Percentiles rank a stretch among this genome's conserved stretches.
phyloP scores from a whole-genome alignment of 2,329 filamentous ascomycete genomes.

The Alternaria consortialis region DNA sequence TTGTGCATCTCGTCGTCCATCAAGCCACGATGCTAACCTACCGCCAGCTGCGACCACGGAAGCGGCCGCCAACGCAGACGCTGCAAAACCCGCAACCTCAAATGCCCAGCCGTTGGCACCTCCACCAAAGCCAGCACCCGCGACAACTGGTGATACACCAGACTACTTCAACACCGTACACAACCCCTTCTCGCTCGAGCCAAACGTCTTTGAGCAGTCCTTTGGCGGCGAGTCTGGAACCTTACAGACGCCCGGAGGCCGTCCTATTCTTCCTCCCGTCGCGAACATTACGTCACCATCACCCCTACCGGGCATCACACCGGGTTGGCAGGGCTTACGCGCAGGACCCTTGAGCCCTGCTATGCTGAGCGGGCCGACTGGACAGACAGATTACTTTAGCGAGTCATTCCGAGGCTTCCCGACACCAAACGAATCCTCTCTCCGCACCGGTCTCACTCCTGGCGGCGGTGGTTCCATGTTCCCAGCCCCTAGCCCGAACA shows the following conservation, averaged over 20 bases:
- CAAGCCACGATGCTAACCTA: constrained; percentile 28
- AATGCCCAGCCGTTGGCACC: constrained; percentile 61
- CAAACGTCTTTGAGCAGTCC: constrained; percentile 96
- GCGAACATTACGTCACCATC: constrained; percentile 90
- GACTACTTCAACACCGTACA: constrained; percentile 63
- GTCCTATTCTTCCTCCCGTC: constrained; percentile 84
- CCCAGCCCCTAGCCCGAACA: constrained; percentile 86
- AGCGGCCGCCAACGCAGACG: constrained; percentile 28
- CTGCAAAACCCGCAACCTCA: constrained; percentile 50
- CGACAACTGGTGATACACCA: constrained; percentile 54
- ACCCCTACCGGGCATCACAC: constrained; percentile 76
- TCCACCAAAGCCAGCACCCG: constrained; percentile 57
- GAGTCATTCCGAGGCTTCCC: constrained; percentile 87
- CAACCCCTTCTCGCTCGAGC: constrained; percentile 75
- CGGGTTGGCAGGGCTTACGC: constrained; percentile 87
- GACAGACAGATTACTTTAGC: constrained; percentile 82
- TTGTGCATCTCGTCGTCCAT: constrained; percentile 8
- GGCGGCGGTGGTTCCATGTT: constrained; percentile 98
- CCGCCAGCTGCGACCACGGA: constrained; percentile 33
- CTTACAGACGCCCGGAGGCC: constrained; percentile 78
- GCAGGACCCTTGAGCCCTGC: constrained; percentile 95
- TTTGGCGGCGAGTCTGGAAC: constrained; percentile 65
- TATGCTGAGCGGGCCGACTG: constrained; percentile 86
- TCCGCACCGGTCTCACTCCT: constrained; percentile 90
- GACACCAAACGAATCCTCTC: constrained; percentile 94